Percentiles rank a stretch among this genome's conserved stretches.
Evolutionary conservation across 805 yeast species (phyloP).

Genomic region (Sugiyamaella floridensis): DNA sequence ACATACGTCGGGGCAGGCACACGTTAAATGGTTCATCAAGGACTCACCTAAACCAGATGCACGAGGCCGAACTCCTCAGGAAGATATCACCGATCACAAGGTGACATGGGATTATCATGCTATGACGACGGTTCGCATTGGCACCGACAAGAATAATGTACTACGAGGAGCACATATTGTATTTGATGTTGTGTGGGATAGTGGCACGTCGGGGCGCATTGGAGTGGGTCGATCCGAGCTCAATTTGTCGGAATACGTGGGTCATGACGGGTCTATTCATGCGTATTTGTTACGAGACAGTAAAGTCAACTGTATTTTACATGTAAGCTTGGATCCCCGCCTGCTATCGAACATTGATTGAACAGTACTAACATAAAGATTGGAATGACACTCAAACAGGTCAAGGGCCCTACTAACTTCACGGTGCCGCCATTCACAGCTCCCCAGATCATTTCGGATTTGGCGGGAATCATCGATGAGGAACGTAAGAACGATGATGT

Average conservation of each 20-base stretch:
- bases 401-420: conserved; percentile 40
- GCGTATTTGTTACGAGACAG: conserved; percentile 64
- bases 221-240: conserved; percentile 60
- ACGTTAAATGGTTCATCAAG: conserved; percentile 53
- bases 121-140: conserved; percentile 37
- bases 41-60: conserved; percentile 44
- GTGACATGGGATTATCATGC: conserved; percentile 43
- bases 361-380: not conserved
- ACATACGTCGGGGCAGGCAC: conserved; percentile 62
- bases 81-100: conserved; percentile 44
- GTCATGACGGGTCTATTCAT: conserved; percentile 44
- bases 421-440: conserved; percentile 34
- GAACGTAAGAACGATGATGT: conserved; percentile 17
- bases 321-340: conserved; percentile 18
- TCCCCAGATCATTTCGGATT: conserved; percentile 44
- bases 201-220: conserved; percentile 34
- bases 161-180: conserved; percentile 34
- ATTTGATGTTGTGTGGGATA: conserved; percentile 42
- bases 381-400: conserved; percentile 32
- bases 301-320: conserved; percentile 75
- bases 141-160: conserved; percentile 32
- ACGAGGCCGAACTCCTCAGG: conserved; percentile 41
- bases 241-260: conserved; percentile 65
- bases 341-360: conserved; percentile 6
- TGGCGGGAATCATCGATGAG: conserved; percentile 37